Evolutionary conservation across 2,329 filamentous ascomycete species (phyloP).

Genomic region (Sarocladium oryzae): DNA sequence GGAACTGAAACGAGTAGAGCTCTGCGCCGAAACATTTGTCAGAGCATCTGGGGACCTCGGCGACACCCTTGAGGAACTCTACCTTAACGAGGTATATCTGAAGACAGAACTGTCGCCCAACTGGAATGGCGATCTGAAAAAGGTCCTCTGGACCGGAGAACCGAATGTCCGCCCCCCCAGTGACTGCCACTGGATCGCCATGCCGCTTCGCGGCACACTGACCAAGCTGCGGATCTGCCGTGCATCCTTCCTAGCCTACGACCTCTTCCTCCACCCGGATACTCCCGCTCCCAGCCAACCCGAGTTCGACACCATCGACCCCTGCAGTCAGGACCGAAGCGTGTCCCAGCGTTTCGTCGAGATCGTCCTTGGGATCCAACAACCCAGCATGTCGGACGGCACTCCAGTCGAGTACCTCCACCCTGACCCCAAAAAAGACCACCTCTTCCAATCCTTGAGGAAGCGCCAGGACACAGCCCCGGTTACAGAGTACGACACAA

Average conservation of each 20-base stretch:
- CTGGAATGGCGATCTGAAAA: conserved; percentile 25
- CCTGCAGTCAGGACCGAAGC: conserved; percentile 31
- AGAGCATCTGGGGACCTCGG: conserved; percentile 28
- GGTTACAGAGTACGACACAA: conserved; percentile 29
- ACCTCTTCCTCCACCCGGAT: conserved; percentile 30
- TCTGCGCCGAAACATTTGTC: conserved; percentile 29
- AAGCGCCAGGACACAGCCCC: conserved; percentile 13
- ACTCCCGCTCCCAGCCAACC: conserved; percentile 17
- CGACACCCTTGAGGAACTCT: conserved; percentile 35
- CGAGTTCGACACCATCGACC: conserved; percentile 36
- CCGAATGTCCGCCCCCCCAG: conserved; percentile 33
- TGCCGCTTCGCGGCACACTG: conserved; percentile 29
- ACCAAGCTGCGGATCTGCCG: conserved; percentile 34
- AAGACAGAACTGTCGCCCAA: conserved; percentile 31
- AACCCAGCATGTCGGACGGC: conserved; percentile 27
- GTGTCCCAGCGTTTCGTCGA: conserved; percentile 42
- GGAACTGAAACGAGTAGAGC: conserved; percentile 36
- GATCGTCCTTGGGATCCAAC: conserved; percentile 33
- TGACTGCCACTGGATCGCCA: conserved; percentile 36
- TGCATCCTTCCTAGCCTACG: conserved; percentile 37
- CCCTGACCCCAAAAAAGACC: conserved; percentile 19
- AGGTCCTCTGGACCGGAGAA: conserved; percentile 38
- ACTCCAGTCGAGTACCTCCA: conserved; percentile 29
- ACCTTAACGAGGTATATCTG: conserved; percentile 38
- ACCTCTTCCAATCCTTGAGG: conserved; percentile 11